Percentiles rank a stretch among this genome's conserved stretches.
phyloP scores from a whole-genome alignment of 2,329 filamentous ascomycete genomes.

The Juglanconis oblonga region DNA sequence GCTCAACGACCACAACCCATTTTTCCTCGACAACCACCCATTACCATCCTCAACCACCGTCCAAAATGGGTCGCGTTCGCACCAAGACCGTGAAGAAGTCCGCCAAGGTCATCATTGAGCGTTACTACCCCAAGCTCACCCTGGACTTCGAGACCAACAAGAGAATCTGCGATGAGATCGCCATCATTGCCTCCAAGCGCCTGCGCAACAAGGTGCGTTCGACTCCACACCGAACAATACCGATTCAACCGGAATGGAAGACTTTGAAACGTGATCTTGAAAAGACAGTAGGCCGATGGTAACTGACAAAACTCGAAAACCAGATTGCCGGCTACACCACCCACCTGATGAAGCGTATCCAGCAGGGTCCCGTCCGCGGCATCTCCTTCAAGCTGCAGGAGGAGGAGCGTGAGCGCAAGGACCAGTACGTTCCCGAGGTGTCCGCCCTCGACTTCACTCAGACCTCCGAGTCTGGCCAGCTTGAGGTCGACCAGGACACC shows the following conservation, averaged over 20 bases:
- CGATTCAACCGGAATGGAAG: neutral
- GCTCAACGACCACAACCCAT: constrained; percentile 7
- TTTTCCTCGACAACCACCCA: constrained; percentile 19
- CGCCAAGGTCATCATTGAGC: constrained; percentile 99
- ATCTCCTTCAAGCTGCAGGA: constrained; percentile 99
- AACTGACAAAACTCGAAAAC: constrained; percentile 7
- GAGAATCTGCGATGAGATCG: constrained; percentile 99
- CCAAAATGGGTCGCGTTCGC: constrained; percentile 68
- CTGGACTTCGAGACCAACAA: constrained; percentile 99
- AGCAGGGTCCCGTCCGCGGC: constrained; percentile 97
- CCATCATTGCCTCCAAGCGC: constrained; percentile 98
- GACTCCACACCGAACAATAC: neutral
- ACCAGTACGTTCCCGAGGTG: constrained; percentile 99
- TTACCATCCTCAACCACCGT: constrained; percentile 40
- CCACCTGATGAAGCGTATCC: constrained; percentile 99
- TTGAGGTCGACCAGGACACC: constrained; percentile 95
- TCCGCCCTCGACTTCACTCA: constrained; percentile 98
- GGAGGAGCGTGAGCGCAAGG: constrained; percentile 99
- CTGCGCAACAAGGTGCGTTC: constrained; percentile 89
- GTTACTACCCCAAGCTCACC: constrained; percentile 95
- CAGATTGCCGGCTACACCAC: constrained; percentile 98
- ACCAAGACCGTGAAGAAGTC: constrained; percentile 71
- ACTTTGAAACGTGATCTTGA: neutral
- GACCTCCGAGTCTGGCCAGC: constrained; percentile 86
- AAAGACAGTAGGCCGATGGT: neutral